Evolutionary conservation across 352 stramenopile species (phyloP), one percentile per base, ranked within the genome.

Genomic region (Thraustochytrium sp.): DNA sequence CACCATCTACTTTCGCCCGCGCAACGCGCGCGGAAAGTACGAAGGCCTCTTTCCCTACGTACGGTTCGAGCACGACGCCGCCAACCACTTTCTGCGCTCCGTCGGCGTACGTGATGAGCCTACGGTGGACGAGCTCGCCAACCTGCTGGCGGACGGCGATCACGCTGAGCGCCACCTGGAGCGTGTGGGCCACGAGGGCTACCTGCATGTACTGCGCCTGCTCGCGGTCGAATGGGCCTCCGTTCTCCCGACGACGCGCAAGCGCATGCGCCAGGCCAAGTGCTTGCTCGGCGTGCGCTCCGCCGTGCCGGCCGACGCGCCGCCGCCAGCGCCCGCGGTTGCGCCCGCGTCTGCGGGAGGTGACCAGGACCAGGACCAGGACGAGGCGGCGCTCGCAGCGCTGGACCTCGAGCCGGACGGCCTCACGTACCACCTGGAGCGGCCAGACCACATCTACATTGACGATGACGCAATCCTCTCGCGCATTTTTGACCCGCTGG

Each of bases 41-140:
- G 68, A 80, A 34, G 68, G 68, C 37, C 68, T 80, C 26, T 80
- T 80, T 38, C 44, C 68, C 29, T 80, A 80, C 23, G 68, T 80
- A 0, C 26, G 8, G 21, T 80, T 72, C 42, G 68, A 80, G 23
- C 63, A 42, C 46, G 44, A 76, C 26, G 40, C 26, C 21, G 68
- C 68, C 0, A 80, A 61, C 51, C 42, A 75, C 44, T 80, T 80
- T 38, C 2, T 80, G 46, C 48, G 68, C 23, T 16, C 48, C 38
- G 44, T 80, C 5, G 68, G 68, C 8, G 46, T 63, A 23, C 48
- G 68, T 18, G 40, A 42, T 23, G 68, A 80, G 40, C 68, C 68
- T 8, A 80, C 48, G 44, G 53, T 80, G 37, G 44, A 80, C 42
- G 68, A 80, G 26, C 34, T 80, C 11, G 68, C 68, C 5, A 44